Base-by-base conservation (phyloP, 805 yeast genomes). In the Brettanomyces anomalus region DNA sequence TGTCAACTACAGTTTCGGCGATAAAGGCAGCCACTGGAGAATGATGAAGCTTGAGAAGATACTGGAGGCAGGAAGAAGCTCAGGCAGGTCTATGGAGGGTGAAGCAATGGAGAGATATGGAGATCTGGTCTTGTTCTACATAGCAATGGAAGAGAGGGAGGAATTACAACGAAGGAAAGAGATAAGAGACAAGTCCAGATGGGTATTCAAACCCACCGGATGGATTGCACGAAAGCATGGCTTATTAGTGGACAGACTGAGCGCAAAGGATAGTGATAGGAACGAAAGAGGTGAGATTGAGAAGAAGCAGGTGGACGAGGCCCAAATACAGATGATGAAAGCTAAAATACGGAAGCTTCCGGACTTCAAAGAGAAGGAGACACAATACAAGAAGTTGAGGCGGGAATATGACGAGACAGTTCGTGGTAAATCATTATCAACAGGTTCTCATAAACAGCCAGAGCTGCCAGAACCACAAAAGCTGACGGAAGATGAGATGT, bases 11-110 rank as follows among this genome's bases (percentile, higher is more conserved):
- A 55, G 51, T 26, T 65, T 64, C 55, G 70, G 70, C 1, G 70
- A 65, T 47, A 33, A 54, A 17, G 70, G 68, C 2, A 57, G 65
- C 1, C 48, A 44, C n/a, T 65, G 70, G 70, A 46, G 68, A 33
- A 55, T 62, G 63, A 62, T 61, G 49, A 66, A 65, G 46, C 50
- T 65, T 17, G 40, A 51, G 5, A 56, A 55, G 19, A 40, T 57
- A 1, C 11, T 38, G 7, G 34, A 38, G 16, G n/a, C 3, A 13
- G 18, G 21, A 5, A 36, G 31, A 17, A 11, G n/a, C 8, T 5
- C 10, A 13, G 15, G 20, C 5, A 35, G 16, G 20, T 34, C 48
- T 4, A 43, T 52, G 3, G 60, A 59, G 32, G 54, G 54, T 3
- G 37, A 50, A n/a, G 67, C 65, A 3, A 32, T 52, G 19, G 55